These are phyloP conservation scores for Penicillium crystallinum DNA, from an alignment of 495 filamentous ascomycete genomes.

Conservation along the genomic window DNA sequence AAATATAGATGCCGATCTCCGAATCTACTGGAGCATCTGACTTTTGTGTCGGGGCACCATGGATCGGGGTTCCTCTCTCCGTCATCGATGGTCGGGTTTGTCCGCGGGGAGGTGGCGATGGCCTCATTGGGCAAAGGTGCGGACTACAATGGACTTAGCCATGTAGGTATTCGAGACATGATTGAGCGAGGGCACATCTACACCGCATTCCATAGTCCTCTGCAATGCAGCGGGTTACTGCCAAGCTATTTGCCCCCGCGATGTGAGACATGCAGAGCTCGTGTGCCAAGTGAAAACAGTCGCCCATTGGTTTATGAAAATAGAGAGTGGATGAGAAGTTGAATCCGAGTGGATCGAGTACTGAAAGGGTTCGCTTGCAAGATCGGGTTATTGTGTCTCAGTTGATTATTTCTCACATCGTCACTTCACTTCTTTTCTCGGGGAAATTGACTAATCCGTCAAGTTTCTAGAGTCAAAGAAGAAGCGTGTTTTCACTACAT, in stretches of 20 bases:
- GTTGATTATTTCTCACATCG: neutral
- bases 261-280: neutral
- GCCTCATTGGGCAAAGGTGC: neutral
- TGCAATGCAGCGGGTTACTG: neutral
- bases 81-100: conserved; percentile 5
- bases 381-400: neutral
- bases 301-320: no score
- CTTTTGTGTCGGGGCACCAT: neutral
- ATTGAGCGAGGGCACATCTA: neutral
- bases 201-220: neutral
- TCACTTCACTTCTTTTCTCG: no score
- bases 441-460: no score
- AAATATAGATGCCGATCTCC: neutral
- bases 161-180: conserved; percentile 5
- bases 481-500: no score
- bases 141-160: neutral
- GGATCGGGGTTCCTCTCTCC: neutral
- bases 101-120: neutral
- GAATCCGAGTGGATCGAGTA: neutral
- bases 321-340: neutral
- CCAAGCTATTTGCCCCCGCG: neutral
- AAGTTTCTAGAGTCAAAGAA: no score
- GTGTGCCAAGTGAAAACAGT: no score
- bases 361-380: no score
- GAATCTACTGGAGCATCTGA: no score